Conservation (phyloP, 345 rosid genomes). For the Firmiana major region DNA sequence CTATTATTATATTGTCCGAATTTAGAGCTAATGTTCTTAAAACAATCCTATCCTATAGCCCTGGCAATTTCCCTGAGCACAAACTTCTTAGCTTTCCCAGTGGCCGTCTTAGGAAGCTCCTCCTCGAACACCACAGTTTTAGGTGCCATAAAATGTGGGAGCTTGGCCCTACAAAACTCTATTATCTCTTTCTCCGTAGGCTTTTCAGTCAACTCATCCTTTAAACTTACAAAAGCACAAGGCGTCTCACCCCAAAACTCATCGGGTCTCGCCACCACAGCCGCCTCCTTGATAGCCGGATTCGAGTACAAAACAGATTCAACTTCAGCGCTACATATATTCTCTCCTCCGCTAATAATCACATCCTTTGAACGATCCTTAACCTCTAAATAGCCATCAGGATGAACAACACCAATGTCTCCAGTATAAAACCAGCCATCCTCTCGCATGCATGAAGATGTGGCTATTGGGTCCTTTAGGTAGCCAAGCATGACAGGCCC, state of each 20-base stretch:
- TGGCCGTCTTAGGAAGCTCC: not conserved
- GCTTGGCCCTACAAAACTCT: constrained; percentile 45
- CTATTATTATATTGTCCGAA: not conserved
- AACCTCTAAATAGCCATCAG: constrained; percentile 37
- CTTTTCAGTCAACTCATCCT: not conserved
- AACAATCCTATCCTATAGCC: not conserved
- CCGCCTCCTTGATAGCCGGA: constrained; percentile 37
- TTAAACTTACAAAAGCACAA: constrained; percentile 49
- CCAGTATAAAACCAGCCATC: constrained; percentile 41
- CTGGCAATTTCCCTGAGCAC: not conserved
- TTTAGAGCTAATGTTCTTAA: not conserved
- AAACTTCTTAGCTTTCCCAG: not conserved
- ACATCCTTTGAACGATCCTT: constrained; percentile 44
- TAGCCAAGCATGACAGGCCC: constrained; percentile 70
- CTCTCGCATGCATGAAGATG: constrained; percentile 27
- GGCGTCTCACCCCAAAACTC: constrained; percentile 57
- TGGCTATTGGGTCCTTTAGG: constrained; percentile 44
- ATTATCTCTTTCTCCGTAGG: constrained; percentile 37
- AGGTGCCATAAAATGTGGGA: constrained; percentile 10
- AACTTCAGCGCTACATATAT: constrained; percentile 49
- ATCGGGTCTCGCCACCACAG: constrained; percentile 59
- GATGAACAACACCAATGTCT: constrained; percentile 37
- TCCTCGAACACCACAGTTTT: constrained; percentile 1
- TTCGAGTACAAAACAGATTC: constrained; percentile 39
- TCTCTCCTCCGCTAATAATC: constrained; percentile 59